A percentile compares a stretch with the other conserved stretches of the same genome.
These are phyloP conservation scores for Amesomyces nigricolor DNA, from an alignment of 2,329 filamentous ascomycete genomes.

Conservation along the genomic window DNA sequence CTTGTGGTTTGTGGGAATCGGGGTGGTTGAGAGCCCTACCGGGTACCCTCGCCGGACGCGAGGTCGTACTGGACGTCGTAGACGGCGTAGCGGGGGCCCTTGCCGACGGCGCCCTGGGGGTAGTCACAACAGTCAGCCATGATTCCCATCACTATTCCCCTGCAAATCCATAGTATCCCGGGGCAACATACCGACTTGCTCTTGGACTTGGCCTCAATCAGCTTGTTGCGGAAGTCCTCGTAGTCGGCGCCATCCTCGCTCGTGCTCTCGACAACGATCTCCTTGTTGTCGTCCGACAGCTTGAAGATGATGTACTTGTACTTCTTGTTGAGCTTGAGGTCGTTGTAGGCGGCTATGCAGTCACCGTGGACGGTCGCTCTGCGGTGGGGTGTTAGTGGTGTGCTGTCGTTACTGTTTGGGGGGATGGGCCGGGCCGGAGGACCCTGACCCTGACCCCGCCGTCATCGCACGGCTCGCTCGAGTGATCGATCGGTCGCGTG, in stretches of 20 bases:
- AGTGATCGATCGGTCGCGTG: background rate
- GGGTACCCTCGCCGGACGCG: slow-evolving; percentile 64
- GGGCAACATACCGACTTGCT: slow-evolving; percentile 53
- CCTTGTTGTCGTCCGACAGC: slow-evolving; percentile 74
- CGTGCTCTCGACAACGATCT: slow-evolving; percentile 74
- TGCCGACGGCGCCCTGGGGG: slow-evolving; percentile 49
- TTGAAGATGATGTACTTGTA: slow-evolving; percentile 86
- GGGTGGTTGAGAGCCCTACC: slow-evolving; percentile 41
- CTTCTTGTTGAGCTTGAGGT: slow-evolving; percentile 76
- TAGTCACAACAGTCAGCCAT: background rate
- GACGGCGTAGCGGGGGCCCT: slow-evolving; percentile 73
- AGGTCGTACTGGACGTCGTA: slow-evolving; percentile 79
- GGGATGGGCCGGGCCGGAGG: background rate
- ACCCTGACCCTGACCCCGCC: background rate
- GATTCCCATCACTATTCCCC: background rate
- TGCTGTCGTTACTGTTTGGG: background rate
- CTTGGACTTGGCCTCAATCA: slow-evolving; percentile 67
- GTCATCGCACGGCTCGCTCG: background rate
- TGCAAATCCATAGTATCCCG: background rate
- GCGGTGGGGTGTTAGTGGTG: slow-evolving; percentile 20
- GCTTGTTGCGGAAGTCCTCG: slow-evolving; percentile 69
- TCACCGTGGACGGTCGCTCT: slow-evolving; percentile 69
- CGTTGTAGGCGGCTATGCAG: slow-evolving; percentile 68
- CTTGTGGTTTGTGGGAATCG: background rate
- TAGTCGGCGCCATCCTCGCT: slow-evolving; percentile 59